A percentile compares a stretch with the other conserved stretches of the same genome.
phyloP scores from a whole-genome alignment of 2,329 filamentous ascomycete genomes.

The Aureobasidium sp. region DNA sequence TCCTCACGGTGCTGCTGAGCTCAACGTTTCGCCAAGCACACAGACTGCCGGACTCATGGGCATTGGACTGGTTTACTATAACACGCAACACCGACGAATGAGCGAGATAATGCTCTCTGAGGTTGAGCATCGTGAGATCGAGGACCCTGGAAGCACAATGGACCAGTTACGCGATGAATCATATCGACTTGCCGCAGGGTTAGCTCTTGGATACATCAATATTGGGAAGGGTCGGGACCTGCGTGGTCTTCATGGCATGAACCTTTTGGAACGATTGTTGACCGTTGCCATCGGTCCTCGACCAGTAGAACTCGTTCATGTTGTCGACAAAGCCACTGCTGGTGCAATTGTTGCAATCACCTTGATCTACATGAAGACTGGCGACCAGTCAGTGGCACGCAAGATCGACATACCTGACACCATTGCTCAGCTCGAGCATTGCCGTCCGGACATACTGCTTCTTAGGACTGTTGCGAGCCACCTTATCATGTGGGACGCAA shows the following conservation, averaged over 20 bases:
- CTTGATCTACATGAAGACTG: slow-evolving; percentile 95
- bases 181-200: slow-evolving; percentile 91
- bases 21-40: slow-evolving; percentile 86
- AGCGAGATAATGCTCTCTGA: slow-evolving; percentile 98
- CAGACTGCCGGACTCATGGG: slow-evolving; percentile 97
- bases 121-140: slow-evolving; percentile 79
- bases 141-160: slow-evolving; percentile 60
- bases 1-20: slow-evolving; percentile 81
- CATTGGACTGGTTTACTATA: slow-evolving; percentile 87
- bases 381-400: slow-evolving; percentile 74
- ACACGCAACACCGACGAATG: slow-evolving; percentile 95
- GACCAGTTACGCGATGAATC: slow-evolving; percentile 85
- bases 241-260: slow-evolving; percentile 87
- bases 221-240: slow-evolving; percentile 83
- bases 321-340: slow-evolving; percentile 85
- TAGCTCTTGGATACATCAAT: slow-evolving; percentile 90
- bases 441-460: slow-evolving; percentile 86
- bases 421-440: slow-evolving; percentile 85
- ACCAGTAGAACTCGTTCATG: slow-evolving; percentile 84
- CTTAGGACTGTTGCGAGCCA: slow-evolving; percentile 84
- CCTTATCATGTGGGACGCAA: slow-evolving; percentile 85
- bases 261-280: slow-evolving; percentile 79
- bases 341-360: slow-evolving; percentile 87
- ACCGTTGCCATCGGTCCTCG: slow-evolving; percentile 81
- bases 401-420: slow-evolving; percentile 94